Evolutionary conservation across 371 early-diverging fungal species (phyloP), one percentile per base, ranked within the genome.

Genomic region (Lichtheimia corymbifera): DNA sequence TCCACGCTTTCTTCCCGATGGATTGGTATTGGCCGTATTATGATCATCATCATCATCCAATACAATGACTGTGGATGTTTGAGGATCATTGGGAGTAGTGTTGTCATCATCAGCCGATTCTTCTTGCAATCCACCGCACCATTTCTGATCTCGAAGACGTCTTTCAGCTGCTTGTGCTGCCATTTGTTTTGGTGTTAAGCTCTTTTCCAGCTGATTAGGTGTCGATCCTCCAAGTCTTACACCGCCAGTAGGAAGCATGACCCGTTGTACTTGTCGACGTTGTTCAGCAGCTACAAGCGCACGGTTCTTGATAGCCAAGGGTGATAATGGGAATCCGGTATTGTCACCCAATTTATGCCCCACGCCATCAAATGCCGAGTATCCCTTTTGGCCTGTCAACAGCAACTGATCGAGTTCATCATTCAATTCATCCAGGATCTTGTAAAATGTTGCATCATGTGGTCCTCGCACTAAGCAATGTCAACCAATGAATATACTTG

Each of bases 361-460:
- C 4, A 68, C 58, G 5, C 76, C 74, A 52, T 70, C 72, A 58
- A 88, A 87, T 0, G 83, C 82, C 49, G 76, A 79, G 27, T 63
- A 55, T 5, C 85, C 85, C 15, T 55, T 71, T 61, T 76, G 79
- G 11, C 86, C 85, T 15, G 71, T 58, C 12, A 64, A 59, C 27
- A 81, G 54, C 18, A 80, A 59, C 5, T 58, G 57, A 14, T 88
- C 86, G 40, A 80, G 77, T 67, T 90, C 88, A 9, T 68, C 55
- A 12, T 76, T 67, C 20, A 90, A 67, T 47, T 77, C 73, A 45
- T 84, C 84, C 11, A 90, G 57, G 44, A 80, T 5, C 49, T 69
- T 73, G 70, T 88, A 88, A 56, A 90, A 90, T 52, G 73, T 44
- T 13, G 71, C 83, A 63, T 90, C 85, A 70, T 90, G 90, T 3